Base-by-base conservation (phyloP, 1,284 basidiomycete genomes). In the Ustilago tritici region DNA sequence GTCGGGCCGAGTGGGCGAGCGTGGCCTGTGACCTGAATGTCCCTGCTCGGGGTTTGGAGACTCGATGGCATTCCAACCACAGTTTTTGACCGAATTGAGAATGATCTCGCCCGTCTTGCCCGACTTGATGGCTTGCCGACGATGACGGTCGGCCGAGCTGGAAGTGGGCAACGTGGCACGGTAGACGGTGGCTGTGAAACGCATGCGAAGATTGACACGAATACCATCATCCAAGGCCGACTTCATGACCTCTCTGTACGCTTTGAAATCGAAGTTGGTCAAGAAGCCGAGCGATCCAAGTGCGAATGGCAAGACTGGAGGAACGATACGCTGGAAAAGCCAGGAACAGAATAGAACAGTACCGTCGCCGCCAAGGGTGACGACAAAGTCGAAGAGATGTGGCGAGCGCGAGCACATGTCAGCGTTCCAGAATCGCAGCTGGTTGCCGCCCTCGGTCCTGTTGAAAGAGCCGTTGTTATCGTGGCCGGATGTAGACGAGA, bases 311-410 rank as follows among this genome's bases (percentile, higher is more conserved):
- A 99, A 91, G 43, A 99, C 95, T 6, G 97, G 97, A 12, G 97
- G 97, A 12, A 99, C 97, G 83, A 98, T 95, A 76, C 92, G 91
- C 86, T 99, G 97, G 89, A 99, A 99, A 40, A 99, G 89, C 97
- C 97, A 99, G 4, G 97, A 99, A 6, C 97, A 98, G 88, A 98
- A 99, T 23, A 99, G 90, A 1, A 99, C 96, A 0, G 97, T 99
- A 12, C 97, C 97, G 86, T 99, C 97, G 17, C 97, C 97, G 53
- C 97, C 97, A 69, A 85, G 75, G n/a, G 97, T 99, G 59, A 99
- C 90, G 70, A 99, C 97, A 86, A 99, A 97, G 87, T 99, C 97
- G 84, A 99, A 99, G 9, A 98, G 89, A 84, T 99, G 93, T 0
- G 97, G 93, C 67, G 91, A 93, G 63, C 90, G 90, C 66, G 91